Evolutionary conservation across 768 basidiomycete genomes (phyloP).

Genomic region (Terana coerulea): DNA sequence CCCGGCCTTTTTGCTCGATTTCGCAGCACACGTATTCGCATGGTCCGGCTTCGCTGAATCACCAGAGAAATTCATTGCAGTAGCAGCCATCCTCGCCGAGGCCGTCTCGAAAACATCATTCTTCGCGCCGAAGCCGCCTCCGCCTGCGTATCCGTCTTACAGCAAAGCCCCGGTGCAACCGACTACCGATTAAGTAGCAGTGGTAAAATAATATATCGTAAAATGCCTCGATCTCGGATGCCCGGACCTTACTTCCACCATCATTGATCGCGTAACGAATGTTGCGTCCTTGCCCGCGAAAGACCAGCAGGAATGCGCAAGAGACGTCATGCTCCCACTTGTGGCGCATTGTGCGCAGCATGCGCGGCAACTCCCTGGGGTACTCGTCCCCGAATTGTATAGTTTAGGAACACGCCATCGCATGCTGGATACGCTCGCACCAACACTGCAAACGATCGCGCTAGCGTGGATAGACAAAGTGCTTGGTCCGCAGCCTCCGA

Average conservation of each 20-base stretch:
- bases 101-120: background rate
- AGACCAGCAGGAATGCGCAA: background rate
- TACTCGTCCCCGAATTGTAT: too few relatives aligned
- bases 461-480: too few relatives aligned
- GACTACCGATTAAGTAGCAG: background rate
- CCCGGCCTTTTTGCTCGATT: background rate
- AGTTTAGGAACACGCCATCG: too few relatives aligned
- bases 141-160: background rate
- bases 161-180: too few relatives aligned
- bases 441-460: too few relatives aligned
- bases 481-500: too few relatives aligned
- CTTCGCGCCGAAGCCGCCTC: background rate
- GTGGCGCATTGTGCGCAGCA: background rate
- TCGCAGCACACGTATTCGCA: background rate
- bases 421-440: too few relatives aligned
- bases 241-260: background rate
- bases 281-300: background rate
- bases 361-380: too few relatives aligned
- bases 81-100: background rate
- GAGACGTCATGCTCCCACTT: conserved; percentile 1
- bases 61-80: background rate
- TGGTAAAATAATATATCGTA: background rate
- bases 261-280: background rate
- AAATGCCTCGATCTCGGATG: conserved; percentile 4
- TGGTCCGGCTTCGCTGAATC: background rate